Percentiles rank a stretch among this genome's conserved stretches.
phyloP scores from a whole-genome alignment of 2,329 filamentous ascomycete species.

The Aspergillus sp. region DNA sequence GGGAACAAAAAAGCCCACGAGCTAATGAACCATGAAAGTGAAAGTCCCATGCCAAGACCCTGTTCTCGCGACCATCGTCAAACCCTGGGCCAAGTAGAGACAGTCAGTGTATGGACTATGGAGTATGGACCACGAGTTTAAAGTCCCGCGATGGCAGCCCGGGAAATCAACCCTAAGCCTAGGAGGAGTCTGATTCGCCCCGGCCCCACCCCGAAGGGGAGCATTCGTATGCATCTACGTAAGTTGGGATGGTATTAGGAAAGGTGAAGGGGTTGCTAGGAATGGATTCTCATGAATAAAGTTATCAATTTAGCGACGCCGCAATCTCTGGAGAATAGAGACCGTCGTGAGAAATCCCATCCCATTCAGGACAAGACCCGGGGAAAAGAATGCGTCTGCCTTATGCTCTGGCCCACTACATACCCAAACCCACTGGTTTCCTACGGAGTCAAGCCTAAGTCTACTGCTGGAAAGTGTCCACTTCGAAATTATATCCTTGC shows the following conservation, averaged over 20 bases:
- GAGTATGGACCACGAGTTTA: not conserved
- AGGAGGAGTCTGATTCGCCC: too few relatives aligned
- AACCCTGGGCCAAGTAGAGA: not conserved
- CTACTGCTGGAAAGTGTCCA: too few relatives aligned
- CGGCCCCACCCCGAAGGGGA: slow-evolving; percentile 12
- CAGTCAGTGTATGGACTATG: not conserved
- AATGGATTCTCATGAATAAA: not conserved
- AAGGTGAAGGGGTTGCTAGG: too few relatives aligned
- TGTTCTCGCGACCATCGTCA: not conserved
- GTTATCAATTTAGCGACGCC: slow-evolving; percentile 5
- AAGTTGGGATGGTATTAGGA: slow-evolving; percentile 9
- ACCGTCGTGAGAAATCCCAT: not conserved
- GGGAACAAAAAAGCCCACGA: not conserved
- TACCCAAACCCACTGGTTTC: not conserved
- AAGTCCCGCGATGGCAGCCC: not conserved
- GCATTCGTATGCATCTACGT: slow-evolving; percentile 26
- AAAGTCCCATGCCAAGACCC: not conserved
- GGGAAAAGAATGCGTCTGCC: slow-evolving; percentile 5
- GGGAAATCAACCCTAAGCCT: not conserved
- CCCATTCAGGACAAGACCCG: not conserved
- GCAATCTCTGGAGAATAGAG: slow-evolving; percentile 3
- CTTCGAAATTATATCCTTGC: not conserved
- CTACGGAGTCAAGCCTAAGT: too few relatives aligned
- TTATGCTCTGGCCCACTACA: not conserved
- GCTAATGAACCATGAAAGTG: not conserved